Evolutionary conservation across 352 stramenopile species (phyloP).

Genomic region (Globisporangium echinulatum): DNA sequence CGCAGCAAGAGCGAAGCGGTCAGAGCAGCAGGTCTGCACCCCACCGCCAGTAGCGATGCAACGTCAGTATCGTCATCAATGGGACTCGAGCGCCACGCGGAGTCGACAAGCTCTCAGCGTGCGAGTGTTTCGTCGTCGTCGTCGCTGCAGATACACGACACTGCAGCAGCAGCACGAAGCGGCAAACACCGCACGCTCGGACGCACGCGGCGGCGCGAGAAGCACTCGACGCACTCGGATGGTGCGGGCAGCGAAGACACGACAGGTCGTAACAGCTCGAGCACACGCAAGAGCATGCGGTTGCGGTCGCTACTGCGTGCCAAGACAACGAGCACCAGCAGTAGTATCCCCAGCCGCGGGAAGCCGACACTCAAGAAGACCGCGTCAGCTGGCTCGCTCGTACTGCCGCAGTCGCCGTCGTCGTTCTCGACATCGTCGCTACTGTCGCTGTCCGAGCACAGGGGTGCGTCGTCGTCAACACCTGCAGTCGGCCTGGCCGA

Average conservation of each 20-base stretch:
- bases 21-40: not conserved
- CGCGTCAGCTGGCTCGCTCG: constrained; percentile 17
- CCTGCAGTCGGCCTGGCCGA: constrained; percentile 6
- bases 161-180: not conserved
- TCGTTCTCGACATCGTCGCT: constrained; percentile 9
- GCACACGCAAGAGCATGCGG: constrained; percentile 2
- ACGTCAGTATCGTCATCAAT: not conserved
- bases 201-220: constrained; percentile 3
- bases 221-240: not conserved
- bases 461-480: too few relatives aligned
- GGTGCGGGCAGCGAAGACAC: not conserved
- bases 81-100: not conserved
- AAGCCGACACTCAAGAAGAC: constrained; percentile 19
- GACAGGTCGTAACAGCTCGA: not conserved
- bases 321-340: constrained; percentile 2
- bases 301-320: constrained; percentile 6
- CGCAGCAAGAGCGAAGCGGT: constrained; percentile 17
- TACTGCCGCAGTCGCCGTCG: not conserved
- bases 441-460: constrained; percentile 7
- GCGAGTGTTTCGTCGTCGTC: not conserved
- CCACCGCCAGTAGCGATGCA: not conserved
- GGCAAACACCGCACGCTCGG: not conserved
- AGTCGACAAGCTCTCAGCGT: not conserved
- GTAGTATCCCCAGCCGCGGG: not conserved
- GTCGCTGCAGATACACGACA: not conserved